phyloP scores from a whole-genome alignment of 805 yeast genomes.

The Pichia ethanolica region DNA sequence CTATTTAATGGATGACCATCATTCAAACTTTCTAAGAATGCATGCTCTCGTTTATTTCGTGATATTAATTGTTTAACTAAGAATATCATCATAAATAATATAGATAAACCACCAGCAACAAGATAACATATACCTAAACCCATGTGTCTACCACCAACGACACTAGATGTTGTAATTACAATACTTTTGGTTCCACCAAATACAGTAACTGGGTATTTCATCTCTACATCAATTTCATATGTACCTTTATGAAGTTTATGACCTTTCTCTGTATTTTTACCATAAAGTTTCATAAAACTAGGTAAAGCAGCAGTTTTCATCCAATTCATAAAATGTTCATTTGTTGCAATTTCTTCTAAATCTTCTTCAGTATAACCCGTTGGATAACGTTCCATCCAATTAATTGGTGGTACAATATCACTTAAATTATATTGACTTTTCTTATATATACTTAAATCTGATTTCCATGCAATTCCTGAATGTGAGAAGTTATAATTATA shows the following conservation, averaged over 20 bases:
- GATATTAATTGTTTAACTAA: slow-evolving; percentile 70
- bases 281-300: slow-evolving; percentile 74
- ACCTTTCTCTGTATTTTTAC: slow-evolving; percentile 54
- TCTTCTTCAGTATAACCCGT: slow-evolving; percentile 82
- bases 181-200: slow-evolving; percentile 88
- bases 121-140: slow-evolving; percentile 80
- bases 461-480: slow-evolving; percentile 74
- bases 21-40: slow-evolving; percentile 22
- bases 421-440: slow-evolving; percentile 58
- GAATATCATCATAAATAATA: slow-evolving; percentile 67
- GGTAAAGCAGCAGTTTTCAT: slow-evolving; percentile 96
- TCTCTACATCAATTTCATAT: slow-evolving; percentile 57
- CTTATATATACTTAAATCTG: slow-evolving; percentile 67
- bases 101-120: slow-evolving; percentile 72
- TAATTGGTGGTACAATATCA: slow-evolving; percentile 89
- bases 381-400: slow-evolving; percentile 76
- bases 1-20: slow-evolving; percentile 4
- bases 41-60: slow-evolving; percentile 23
- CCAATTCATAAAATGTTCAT: slow-evolving; percentile 94
- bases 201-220: slow-evolving; percentile 73
- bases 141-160: slow-evolving; percentile 82
- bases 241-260: slow-evolving; percentile 48
- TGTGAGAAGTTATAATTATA: slow-evolving; percentile 38
- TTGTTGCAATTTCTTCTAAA: slow-evolving; percentile 62
- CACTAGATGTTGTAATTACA: slow-evolving; percentile 72